A percentile compares a stretch with the other conserved stretches of the same genome.
Evolutionary conservation across 108 stramenopile species (phyloP).

Genomic region (Skeletonema marinoi): DNA sequence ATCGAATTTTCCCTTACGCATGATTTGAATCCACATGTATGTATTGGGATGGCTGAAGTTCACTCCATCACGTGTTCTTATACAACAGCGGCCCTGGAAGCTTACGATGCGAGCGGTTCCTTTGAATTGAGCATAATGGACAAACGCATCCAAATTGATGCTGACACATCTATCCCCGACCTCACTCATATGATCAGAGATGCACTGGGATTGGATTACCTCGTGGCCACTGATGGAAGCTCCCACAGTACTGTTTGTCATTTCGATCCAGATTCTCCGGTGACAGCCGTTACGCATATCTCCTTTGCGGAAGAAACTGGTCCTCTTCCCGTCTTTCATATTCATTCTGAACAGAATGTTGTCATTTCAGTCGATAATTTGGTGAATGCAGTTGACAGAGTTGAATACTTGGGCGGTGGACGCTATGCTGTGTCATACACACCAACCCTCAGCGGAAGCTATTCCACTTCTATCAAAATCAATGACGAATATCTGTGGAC

Average conservation of each 20-base stretch:
- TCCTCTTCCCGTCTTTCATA: conserved; percentile 15
- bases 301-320: conserved; percentile 19
- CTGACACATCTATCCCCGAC: conserved; percentile 13
- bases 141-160: conserved; percentile 19
- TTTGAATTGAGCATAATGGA: conserved; percentile 30
- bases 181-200: conserved; percentile 11
- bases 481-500: conserved; percentile 47
- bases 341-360: conserved; percentile 25
- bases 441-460: conserved; percentile 64
- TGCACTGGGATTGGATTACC: conserved; percentile 12
- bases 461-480: conserved; percentile 55
- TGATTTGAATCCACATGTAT: conserved; percentile 27
- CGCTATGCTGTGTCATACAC: conserved; percentile 65
- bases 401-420: conserved; percentile 57
- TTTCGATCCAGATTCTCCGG: conserved; percentile 19
- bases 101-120: conserved; percentile 26
- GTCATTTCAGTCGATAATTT: conserved; percentile 15
- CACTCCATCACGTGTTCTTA: conserved; percentile 53
- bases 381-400: conserved; percentile 51
- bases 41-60: conserved; percentile 60
- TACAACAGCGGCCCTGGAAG: conserved; percentile 10
- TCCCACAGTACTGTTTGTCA: conserved; percentile 35
- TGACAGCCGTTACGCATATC: conserved; percentile 21
- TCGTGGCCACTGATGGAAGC: conserved; percentile 12
- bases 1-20: conserved; percentile 49